Conservation (phyloP, 768 basidiomycete genomes). For the Rhodosporidiobolus odoratus region DNA sequence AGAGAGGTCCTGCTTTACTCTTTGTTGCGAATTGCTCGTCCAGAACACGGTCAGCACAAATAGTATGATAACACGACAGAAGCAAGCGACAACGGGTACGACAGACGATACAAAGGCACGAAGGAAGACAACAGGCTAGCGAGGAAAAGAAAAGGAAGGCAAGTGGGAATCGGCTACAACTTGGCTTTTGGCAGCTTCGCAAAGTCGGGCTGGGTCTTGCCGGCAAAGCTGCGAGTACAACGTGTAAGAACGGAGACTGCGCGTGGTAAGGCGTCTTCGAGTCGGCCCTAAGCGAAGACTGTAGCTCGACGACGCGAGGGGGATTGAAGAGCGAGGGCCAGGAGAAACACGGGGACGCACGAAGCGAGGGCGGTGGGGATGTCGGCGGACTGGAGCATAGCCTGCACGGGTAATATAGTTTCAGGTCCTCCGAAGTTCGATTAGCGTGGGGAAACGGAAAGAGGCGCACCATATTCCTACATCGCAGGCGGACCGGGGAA, state of each 20-base stretch:
- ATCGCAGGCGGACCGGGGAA: no score
- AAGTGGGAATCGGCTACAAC: slow-evolving; percentile 1
- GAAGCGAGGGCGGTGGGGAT: slow-evolving; percentile 39
- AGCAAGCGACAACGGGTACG: background rate
- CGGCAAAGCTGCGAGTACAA: slow-evolving; percentile 15
- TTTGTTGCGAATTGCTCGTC: no score
- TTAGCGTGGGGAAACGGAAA: background rate
- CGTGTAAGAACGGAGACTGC: no score
- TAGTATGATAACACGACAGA: background rate
- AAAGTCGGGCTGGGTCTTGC: slow-evolving; percentile 12
- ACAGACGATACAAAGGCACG: no score
- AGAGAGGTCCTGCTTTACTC: no score
- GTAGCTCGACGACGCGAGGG: background rate
- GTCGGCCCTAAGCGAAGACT: background rate
- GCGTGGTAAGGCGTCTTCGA: no score
- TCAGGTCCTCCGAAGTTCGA: background rate
- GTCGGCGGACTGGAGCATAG: slow-evolving; percentile 53
- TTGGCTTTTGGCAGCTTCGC: slow-evolving; percentile 1
- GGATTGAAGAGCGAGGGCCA: background rate
- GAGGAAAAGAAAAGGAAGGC: background rate
- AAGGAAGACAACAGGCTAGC: background rate
- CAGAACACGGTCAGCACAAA: no score
- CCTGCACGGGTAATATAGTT: slow-evolving; percentile 17
- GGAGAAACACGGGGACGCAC: slow-evolving; percentile 7
- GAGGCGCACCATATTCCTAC: slow-evolving; percentile 29